A percentile compares a stretch with the other conserved stretches of the same genome.
phyloP scores from a whole-genome alignment of 805 yeast genomes.

The Torulaspora delbrueckii region DNA sequence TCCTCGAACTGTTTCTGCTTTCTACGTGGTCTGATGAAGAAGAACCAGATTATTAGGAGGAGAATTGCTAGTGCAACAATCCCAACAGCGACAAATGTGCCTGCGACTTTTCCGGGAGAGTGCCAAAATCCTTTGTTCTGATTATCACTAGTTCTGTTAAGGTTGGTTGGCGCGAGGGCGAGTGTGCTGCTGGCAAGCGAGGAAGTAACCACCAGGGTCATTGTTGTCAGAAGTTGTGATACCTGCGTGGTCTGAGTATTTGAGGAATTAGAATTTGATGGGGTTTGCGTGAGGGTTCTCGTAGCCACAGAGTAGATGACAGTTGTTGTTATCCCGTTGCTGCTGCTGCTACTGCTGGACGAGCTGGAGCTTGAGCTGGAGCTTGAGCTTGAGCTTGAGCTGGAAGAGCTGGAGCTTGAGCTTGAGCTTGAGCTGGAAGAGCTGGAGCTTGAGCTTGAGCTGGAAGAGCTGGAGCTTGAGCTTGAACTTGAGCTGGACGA shows the following conservation, averaged over 20 bases:
- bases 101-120: slow-evolving; percentile 75
- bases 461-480: not conserved
- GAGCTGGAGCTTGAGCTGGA: slow-evolving; percentile 6
- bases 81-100: slow-evolving; percentile 78
- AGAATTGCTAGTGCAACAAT: slow-evolving; percentile 47
- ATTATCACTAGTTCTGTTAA: slow-evolving; percentile 2
- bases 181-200: slow-evolving; percentile 13
- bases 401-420: not conserved
- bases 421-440: slow-evolving; percentile 4
- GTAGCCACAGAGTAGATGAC: slow-evolving; percentile 18
- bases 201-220: slow-evolving; percentile 19
- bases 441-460: not conserved
- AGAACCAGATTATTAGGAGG: slow-evolving; percentile 37
- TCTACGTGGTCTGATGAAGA: slow-evolving; percentile 15
- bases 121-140: slow-evolving; percentile 49
- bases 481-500: slow-evolving; percentile 3
- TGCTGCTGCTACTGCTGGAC: too few relatives aligned
- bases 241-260: not conserved
- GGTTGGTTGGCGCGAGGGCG: slow-evolving; percentile 4
- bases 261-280: not conserved
- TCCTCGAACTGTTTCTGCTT: slow-evolving; percentile 25
- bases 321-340: slow-evolving; percentile 6
- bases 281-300: slow-evolving; percentile 16
- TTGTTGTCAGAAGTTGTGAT: slow-evolving; percentile 1
- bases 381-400: slow-evolving; percentile 3